Evolutionary conservation across 2,329 filamentous ascomycete genomes (phyloP), one percentile per base, ranked within the genome.

Genomic region (Laburnicola sp.): DNA sequence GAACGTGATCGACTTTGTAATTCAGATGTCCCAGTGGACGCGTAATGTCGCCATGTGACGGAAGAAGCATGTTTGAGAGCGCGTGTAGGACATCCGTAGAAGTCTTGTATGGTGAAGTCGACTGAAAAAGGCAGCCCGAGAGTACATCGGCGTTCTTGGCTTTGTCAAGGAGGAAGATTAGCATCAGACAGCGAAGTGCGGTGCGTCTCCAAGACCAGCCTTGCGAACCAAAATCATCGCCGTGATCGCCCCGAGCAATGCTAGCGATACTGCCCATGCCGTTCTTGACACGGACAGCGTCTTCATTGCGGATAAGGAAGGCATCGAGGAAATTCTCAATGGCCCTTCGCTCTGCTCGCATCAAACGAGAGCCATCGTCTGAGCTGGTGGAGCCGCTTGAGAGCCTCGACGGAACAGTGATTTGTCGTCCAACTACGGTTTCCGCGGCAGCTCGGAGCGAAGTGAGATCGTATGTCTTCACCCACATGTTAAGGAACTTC

Each of bases 231-330:
- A 74, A 73, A 42, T 76, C 72, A 27, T 73, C 68, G 7, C 56
- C 63, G 8, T 60, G 59, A 2, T 74, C 69, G 3, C 65, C 66
- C 2, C 72, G 63, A 11, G 72, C 68, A 25, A 75, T 68, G 47
- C 64, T 73, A 7, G 69, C 70, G 53, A 75, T 75, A 51, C 68
- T 72, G 6, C 70, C 71, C 6, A 64, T 62, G 25, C 71, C 73
- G 25, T 55, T 59, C 48, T 74, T 73, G 23, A 71, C 58, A 4
- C 70, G 66, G 7, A 75, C 68, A n/a, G 78, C 74, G 63, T 86
- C 83, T 57, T 83, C 79, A 51, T 84, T 83, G 27, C 75, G 76
- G 47, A 86, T 75, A 45, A 87, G 65, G 61, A 85, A 85, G 0
- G 75, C 75, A 36, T 83, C 78, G 21, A 86, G 66, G 62, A 84